Percentiles rank a stretch among this genome's conserved stretches.
Conservation (phyloP, 2,329 filamentous ascomycete species). For the Colletotrichum destructivum region DNA sequence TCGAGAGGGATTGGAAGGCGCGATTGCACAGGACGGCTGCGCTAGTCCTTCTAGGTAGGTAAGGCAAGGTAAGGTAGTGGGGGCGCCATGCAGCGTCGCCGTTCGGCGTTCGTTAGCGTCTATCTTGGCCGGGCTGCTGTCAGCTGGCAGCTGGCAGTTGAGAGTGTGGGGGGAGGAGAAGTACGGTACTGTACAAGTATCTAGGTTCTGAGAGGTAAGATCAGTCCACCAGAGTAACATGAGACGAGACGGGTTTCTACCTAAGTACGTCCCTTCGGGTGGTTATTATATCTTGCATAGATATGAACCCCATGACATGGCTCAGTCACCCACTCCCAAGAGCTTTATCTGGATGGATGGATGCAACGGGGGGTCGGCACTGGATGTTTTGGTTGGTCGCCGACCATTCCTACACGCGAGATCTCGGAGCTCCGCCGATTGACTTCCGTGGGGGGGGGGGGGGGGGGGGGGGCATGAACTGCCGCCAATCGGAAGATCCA, state of each 20-base stretch:
- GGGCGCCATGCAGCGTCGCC: constrained; percentile 13
- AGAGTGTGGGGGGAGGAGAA: no score
- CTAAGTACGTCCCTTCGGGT: not conserved
- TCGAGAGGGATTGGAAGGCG: not conserved
- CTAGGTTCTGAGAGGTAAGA: no score
- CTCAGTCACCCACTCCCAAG: not conserved
- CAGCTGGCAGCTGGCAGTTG: not conserved
- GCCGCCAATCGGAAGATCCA: not conserved
- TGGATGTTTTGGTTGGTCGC: constrained; percentile 30
- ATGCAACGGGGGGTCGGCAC: not conserved
- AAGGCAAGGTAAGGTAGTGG: constrained; percentile 18
- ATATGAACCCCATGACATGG: constrained; percentile 22
- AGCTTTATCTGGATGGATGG: constrained; percentile 9
- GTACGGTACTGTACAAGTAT: not conserved
- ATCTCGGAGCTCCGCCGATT: not conserved
- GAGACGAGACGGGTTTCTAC: constrained; percentile 3
- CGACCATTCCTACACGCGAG: constrained; percentile 14
- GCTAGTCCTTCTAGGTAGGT: no score
- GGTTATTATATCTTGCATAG: not conserved
- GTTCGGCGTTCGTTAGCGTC: constrained; percentile 13
- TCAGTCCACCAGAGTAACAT: not conserved
- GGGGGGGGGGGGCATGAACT: not conserved
- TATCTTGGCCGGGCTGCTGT: not conserved
- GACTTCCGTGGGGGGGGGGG: no score
- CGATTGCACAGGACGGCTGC: constrained; percentile 23